phyloP scores from a whole-genome alignment of 768 basidiomycete genomes.

The Serendipita sp. region DNA sequence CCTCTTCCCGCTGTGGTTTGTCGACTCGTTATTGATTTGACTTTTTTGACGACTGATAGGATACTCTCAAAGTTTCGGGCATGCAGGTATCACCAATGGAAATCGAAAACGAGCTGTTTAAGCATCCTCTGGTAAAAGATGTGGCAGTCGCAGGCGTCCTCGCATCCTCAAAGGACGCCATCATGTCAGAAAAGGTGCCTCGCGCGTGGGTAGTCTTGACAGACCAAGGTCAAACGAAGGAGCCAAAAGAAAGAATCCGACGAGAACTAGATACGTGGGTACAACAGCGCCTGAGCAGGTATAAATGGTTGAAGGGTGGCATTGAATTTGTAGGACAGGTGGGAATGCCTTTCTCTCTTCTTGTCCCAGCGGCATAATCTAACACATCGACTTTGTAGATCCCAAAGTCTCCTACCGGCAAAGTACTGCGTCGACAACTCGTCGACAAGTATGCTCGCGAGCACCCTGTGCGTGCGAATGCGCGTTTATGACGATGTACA shows the following conservation, averaged over 20 bases:
- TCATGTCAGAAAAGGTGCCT: conserved; percentile 24
- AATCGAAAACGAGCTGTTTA: conserved; percentile 50
- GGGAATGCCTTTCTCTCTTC: conserved; percentile 14
- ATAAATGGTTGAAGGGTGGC: conserved; percentile 65
- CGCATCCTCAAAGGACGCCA: conserved; percentile 35
- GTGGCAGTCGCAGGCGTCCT: conserved; percentile 58
- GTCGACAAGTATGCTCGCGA: neutral
- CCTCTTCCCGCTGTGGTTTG: too few relatives aligned
- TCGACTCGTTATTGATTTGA: too few relatives aligned
- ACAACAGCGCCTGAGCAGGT: conserved; percentile 46
- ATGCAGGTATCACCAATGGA: conserved; percentile 68
- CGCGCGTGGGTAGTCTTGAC: conserved; percentile 68
- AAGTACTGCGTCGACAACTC: neutral
- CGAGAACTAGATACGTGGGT: conserved; percentile 45
- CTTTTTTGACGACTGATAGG: conserved; percentile 25
- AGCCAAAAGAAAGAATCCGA: conserved; percentile 25
- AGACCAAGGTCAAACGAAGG: conserved; percentile 33
- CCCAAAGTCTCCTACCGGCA: neutral
- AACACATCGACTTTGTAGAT: neutral
- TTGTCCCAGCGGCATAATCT: neutral
- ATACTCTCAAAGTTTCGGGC: conserved; percentile 68
- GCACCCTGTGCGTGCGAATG: too few relatives aligned
- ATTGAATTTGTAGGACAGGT: conserved; percentile 51
- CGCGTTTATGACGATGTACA: too few relatives aligned
- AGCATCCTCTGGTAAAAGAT: conserved; percentile 52